phyloP scores from a whole-genome alignment of 306 rosid species.

The Vicia faba region DNA sequence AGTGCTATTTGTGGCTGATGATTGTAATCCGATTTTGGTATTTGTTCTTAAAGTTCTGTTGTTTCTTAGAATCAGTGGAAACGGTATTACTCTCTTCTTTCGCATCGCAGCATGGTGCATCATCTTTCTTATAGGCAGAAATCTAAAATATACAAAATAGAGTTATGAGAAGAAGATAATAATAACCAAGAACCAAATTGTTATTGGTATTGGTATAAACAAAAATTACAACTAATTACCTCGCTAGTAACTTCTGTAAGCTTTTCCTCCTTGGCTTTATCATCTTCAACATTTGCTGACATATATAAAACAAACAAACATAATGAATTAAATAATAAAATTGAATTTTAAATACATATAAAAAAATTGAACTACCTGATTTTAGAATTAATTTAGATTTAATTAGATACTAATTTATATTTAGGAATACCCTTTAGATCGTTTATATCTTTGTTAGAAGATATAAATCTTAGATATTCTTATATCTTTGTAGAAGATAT shows the following conservation, averaged over 20 bases:
- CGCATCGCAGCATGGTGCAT: slow-evolving; percentile 29
- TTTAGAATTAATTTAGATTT: too few species aligned
- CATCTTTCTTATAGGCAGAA: slow-evolving; percentile 38
- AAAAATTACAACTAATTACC: slow-evolving; percentile 34
- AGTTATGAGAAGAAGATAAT: slow-evolving; percentile 15
- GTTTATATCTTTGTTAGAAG: too few species aligned
- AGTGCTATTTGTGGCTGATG: slow-evolving; percentile 51
- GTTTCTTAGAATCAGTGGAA: slow-evolving; percentile 60
- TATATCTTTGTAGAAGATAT: too few species aligned
- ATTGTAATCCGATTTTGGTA: slow-evolving; percentile 51
- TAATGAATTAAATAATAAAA: slow-evolving; percentile 24
- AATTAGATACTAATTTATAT: too few species aligned
- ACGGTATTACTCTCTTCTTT: slow-evolving; percentile 40
- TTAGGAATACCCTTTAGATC: too few species aligned
- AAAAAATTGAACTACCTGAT: slow-evolving; percentile 14
- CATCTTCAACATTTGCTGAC: slow-evolving; percentile 44
- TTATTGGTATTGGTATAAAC: neutral
- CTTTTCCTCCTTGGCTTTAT: slow-evolving; percentile 38
- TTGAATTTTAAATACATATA: neutral
- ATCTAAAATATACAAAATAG: slow-evolving; percentile 40
- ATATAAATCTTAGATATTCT: too few species aligned
- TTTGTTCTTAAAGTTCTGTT: slow-evolving; percentile 53
- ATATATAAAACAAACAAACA: slow-evolving; percentile 45
- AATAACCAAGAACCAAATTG: slow-evolving; percentile 17
- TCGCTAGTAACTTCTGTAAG: slow-evolving; percentile 2